phyloP scores from a whole-genome alignment of 2,329 filamentous ascomycete genomes.

The Cylindrodendrum hubeiense region DNA sequence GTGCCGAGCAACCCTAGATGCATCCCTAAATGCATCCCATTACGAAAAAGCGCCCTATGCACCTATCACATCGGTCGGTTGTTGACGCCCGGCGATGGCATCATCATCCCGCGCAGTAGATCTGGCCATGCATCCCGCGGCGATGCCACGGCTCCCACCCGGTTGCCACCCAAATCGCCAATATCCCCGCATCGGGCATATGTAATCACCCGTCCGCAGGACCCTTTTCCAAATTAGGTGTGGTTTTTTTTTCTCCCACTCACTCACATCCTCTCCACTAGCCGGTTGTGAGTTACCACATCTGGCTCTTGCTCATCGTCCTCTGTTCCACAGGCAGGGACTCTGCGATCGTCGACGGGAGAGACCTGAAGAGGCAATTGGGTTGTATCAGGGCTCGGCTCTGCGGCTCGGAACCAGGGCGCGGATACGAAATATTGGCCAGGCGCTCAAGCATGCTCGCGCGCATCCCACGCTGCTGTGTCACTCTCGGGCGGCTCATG shows the following conservation, averaged over 20 bases:
- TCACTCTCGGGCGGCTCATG: conserved; percentile 9
- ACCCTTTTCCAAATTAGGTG: neutral
- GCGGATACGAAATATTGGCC: neutral
- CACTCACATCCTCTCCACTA: neutral
- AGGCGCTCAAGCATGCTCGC: conserved; percentile 10
- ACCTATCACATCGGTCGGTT: conserved; percentile 26
- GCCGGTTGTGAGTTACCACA: conserved; percentile 2
- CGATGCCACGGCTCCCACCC: neutral
- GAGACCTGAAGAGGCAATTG: neutral
- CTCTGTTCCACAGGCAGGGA: neutral
- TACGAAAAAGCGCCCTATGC: conserved; percentile 6
- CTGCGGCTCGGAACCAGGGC: too few relatives aligned
- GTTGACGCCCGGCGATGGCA: conserved; percentile 24
- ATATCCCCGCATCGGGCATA: conserved; percentile 4
- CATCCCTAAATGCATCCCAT: conserved; percentile 26
- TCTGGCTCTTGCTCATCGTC: neutral
- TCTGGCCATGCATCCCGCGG: conserved; percentile 24
- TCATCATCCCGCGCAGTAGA: conserved; percentile 33
- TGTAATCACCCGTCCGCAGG: conserved; percentile 4
- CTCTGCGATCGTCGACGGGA: neutral
- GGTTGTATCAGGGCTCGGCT: neutral
- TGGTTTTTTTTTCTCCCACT: neutral
- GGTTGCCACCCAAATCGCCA: neutral
- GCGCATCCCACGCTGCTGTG: conserved; percentile 15
- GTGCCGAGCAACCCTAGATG: conserved; percentile 15